Percentiles rank a stretch among this genome's conserved stretches.
Conservation (phyloP, 2,329 filamentous ascomycete genomes). For the Neopestalotiopsis rosae region DNA sequence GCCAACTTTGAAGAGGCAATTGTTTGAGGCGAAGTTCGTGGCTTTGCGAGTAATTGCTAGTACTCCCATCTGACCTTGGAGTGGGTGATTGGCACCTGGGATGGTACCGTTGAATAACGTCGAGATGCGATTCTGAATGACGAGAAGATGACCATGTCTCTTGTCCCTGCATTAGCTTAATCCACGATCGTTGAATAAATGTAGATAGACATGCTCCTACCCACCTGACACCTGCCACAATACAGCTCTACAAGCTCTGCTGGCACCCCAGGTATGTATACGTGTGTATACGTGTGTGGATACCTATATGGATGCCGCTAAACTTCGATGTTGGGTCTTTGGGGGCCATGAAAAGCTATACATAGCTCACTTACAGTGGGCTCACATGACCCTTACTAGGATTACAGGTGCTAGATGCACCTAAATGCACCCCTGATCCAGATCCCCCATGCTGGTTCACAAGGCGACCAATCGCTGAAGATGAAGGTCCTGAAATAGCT, state of each 20-base stretch:
- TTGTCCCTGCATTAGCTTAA: not conserved
- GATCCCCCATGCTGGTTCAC: too few species aligned
- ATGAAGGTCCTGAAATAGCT: too few species aligned
- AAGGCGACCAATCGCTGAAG: too few species aligned
- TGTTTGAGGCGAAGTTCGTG: too few species aligned
- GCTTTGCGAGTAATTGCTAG: too few species aligned
- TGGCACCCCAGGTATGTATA: not conserved
- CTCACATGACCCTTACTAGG: not conserved
- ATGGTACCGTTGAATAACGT: not conserved
- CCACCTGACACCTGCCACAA: not conserved
- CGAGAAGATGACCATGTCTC: not conserved
- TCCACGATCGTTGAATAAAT: not conserved
- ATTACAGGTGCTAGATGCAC: too few species aligned
- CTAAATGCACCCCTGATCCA: too few species aligned
- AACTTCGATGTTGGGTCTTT: not conserved
- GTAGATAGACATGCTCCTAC: not conserved
- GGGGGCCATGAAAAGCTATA: slow-evolving; percentile 1
- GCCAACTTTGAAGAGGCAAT: too few species aligned
- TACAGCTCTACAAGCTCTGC: not conserved
- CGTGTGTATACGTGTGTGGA: too few species aligned
- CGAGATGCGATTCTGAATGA: not conserved
- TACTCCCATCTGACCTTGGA: too few species aligned
- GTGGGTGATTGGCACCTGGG: not conserved
- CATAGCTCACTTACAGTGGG: not conserved
- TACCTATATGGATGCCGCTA: too few species aligned